phyloP scores from a whole-genome alignment of 129 eudicot species.

The Smallanthus sonchifolius region DNA sequence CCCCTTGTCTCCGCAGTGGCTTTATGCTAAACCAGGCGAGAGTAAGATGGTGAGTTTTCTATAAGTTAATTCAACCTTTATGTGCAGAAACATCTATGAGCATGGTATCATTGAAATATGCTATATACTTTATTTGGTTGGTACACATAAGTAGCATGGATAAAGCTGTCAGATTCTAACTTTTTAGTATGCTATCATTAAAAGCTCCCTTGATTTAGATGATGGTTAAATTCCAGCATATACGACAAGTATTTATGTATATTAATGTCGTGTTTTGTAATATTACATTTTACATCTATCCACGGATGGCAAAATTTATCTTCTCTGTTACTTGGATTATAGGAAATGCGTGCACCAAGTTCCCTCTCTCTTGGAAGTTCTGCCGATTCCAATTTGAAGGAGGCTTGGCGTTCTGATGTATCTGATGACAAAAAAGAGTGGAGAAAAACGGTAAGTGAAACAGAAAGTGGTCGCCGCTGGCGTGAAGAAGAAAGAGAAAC shows the following conservation, averaged over 20 bases:
- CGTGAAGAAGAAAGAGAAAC: constrained; percentile 99
- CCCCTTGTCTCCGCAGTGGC: constrained; percentile 92
- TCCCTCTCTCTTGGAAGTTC: constrained; percentile 82
- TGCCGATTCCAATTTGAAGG: constrained; percentile 62
- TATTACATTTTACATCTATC: neutral
- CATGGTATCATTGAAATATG: neutral
- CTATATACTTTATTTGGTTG: neutral
- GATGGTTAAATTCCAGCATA: neutral
- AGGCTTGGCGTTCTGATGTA: constrained; percentile 57
- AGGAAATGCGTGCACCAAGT: constrained; percentile 86
- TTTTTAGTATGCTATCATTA: neutral
- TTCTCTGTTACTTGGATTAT: neutral
- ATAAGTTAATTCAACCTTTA: neutral
- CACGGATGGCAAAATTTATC: neutral
- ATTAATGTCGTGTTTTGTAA: neutral
- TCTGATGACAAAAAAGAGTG: constrained; percentile 80
- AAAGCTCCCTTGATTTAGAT: too few species aligned
- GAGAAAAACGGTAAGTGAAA: constrained; percentile 57
- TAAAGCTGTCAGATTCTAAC: neutral
- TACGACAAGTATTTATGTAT: neutral
- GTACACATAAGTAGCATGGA: neutral
- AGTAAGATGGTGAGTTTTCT: constrained; percentile 53
- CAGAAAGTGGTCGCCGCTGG: constrained; percentile 87
- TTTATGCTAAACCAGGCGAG: constrained; percentile 77
- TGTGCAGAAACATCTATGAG: too few species aligned